Percentiles rank a stretch among this genome's conserved stretches.
phyloP scores from a whole-genome alignment of 2,329 filamentous ascomycete genomes.

The Colletotrichum melonis region DNA sequence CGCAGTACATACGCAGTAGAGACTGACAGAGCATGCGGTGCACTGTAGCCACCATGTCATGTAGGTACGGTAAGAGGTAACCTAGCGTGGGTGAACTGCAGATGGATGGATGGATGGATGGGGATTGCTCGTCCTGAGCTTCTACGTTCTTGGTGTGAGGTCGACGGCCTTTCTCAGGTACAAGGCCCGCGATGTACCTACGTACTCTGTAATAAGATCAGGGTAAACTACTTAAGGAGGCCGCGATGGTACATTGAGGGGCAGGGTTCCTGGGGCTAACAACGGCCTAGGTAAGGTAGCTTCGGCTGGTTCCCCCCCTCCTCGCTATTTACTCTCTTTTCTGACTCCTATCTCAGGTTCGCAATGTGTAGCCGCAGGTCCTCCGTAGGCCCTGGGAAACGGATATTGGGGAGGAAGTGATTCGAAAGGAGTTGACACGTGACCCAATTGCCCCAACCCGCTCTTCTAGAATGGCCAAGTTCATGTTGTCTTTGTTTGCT shows the following conservation, averaged over 20 bases:
- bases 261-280: background rate
- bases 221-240: background rate
- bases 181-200: background rate
- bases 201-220: conserved; percentile 9
- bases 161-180: background rate
- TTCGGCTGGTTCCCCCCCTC: background rate
- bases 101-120: background rate
- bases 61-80: conserved; percentile 20
- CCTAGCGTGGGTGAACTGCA: conserved; percentile 22
- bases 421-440: conserved; percentile 1
- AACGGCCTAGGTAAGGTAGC: background rate
- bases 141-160: background rate
- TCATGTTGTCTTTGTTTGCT: conserved; percentile 19
- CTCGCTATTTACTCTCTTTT: conserved; percentile 2
- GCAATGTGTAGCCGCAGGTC: background rate
- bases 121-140: background rate
- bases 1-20: too few relatives aligned
- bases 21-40: background rate
- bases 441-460: background rate
- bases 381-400: background rate
- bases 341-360: conserved; percentile 5
- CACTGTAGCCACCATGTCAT: background rate
- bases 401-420: background rate
- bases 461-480: conserved; percentile 12
- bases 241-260: background rate